Conservation (phyloP, 495 filamentous ascomycete genomes). For the Aspergillus leporis region DNA sequence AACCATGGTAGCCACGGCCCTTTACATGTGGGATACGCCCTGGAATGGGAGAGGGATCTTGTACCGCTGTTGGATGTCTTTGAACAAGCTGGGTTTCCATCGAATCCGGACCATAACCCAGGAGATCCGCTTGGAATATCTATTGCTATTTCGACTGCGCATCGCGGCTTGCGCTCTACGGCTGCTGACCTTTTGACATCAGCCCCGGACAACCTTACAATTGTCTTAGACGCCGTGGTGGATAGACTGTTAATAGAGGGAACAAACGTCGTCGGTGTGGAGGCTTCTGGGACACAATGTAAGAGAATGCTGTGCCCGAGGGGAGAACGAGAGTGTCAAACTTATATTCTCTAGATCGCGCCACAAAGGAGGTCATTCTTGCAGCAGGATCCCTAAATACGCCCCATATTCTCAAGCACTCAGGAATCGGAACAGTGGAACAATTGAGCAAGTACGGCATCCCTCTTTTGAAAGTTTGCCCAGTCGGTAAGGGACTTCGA, state of each 20-base stretch:
- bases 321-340: no score
- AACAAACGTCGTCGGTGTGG: slow-evolving; percentile 53
- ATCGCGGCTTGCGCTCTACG: slow-evolving; percentile 51
- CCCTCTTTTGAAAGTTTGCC: slow-evolving; percentile 45
- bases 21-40: slow-evolving; percentile 47
- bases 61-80: slow-evolving; percentile 42
- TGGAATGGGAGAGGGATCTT: slow-evolving; percentile 51
- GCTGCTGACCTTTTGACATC: slow-evolving; percentile 44
- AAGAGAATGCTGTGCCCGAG: slow-evolving; percentile 5
- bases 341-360: slow-evolving; percentile 23
- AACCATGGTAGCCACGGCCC: slow-evolving; percentile 54
- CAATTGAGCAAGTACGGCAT: slow-evolving; percentile 55
- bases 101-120: slow-evolving; percentile 58
- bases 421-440: slow-evolving; percentile 57
- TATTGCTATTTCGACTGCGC: slow-evolving; percentile 45
- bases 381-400: slow-evolving; percentile 57
- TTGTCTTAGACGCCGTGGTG: slow-evolving; percentile 50
- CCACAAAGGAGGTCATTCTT: slow-evolving; percentile 59
- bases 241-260: slow-evolving; percentile 52
- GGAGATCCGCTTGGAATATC: slow-evolving; percentile 61
- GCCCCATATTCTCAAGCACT: slow-evolving; percentile 64
- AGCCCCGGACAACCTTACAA: slow-evolving; percentile 49
- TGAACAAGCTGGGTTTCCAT: slow-evolving; percentile 43
- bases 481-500: slow-evolving; percentile 58
- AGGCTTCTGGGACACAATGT: slow-evolving; percentile 37